Evolutionary conservation across 1,139 yeast genomes (phyloP), one percentile per base, ranked within the genome.

Genomic region (Tardiomyces digboiensis): DNA sequence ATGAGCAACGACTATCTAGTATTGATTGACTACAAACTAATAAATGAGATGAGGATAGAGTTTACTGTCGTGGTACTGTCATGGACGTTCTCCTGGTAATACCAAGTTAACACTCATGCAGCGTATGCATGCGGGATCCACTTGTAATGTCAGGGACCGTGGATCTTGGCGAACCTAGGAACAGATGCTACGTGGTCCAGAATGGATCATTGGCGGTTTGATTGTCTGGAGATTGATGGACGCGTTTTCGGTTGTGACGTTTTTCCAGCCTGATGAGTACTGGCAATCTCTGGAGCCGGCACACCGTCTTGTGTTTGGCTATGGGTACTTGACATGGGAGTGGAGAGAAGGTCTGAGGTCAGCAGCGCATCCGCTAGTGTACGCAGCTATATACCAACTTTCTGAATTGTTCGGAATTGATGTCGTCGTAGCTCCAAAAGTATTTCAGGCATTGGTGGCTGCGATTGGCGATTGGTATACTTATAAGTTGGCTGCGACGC

Each of bases 241-340:
- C 61, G 75, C 94, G 0, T 60, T n/a, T n/a, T n/a, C n/a, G n/a
- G n/a, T n/a, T n/a, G n/a, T n/a, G 46, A 87, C 97, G 0, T 93
- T 79, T 59, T 91, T 91, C 65, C 99, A 93, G 61, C 93, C 98
- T 0, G 99, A 93, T 62, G 99, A 93, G 62, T 93, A 73, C 65
- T 93, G 82, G 78, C 98, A 93, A 63, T 72, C 91, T 0, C 66
- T 93, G 39, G 98, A 93, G 58, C 96, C 97, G 0, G 98, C 98
- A 0, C 95, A 89, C 61, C 50, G 59, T 10, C 66, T 72, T 21
- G 82, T 81, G 0, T 88, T 73, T 60, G 91, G 93, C 1, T 82
- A 80, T 50, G 98, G 98, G 0, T 78, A 80, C 55, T 59, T 80
- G 40, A 88, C 98, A 0, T 93, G 99, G 98, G 99, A 93, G 63